phyloP scores from a whole-genome alignment of 2,329 filamentous ascomycete species.

The Bertia moriformis region DNA sequence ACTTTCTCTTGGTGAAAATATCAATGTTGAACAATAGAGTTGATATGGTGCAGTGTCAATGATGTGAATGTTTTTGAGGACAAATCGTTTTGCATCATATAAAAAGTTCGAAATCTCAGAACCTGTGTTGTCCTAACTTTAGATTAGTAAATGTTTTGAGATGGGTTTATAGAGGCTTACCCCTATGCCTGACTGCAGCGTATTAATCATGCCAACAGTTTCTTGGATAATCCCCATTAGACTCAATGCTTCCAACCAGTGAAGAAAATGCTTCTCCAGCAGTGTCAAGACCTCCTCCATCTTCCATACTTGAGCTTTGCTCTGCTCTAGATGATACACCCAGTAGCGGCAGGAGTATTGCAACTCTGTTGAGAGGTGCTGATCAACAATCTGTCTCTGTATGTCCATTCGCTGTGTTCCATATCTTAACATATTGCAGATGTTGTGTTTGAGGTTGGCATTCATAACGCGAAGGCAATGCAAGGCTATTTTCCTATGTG shows the following conservation, averaged over 20 bases:
- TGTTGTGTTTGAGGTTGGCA: constrained; percentile 10
- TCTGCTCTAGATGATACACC: constrained; percentile 7
- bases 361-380: constrained; percentile 6
- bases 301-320: constrained; percentile 1
- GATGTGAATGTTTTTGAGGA: constrained; percentile 10
- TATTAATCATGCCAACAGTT: constrained; percentile 6
- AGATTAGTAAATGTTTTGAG: background rate
- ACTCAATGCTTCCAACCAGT: constrained; percentile 8
- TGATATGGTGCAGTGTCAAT: constrained; percentile 10
- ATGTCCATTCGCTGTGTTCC: constrained; percentile 3
- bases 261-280: constrained; percentile 6
- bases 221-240: constrained; percentile 7
- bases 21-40: constrained; percentile 11
- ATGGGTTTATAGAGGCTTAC: too few relatives aligned
- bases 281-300: constrained; percentile 4
- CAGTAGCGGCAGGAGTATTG: constrained; percentile 11
- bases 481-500: background rate
- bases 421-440: constrained; percentile 9
- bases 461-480: constrained; percentile 10
- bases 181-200: constrained; percentile 4
- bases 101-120: background rate
- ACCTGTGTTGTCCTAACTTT: background rate
- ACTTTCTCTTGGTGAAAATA: constrained; percentile 10
- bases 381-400: constrained; percentile 2
- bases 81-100: constrained; percentile 7